A percentile compares a stretch with the other conserved stretches of the same genome.
Conservation (phyloP, 768 basidiomycete species). For the Mycena belliarum region DNA sequence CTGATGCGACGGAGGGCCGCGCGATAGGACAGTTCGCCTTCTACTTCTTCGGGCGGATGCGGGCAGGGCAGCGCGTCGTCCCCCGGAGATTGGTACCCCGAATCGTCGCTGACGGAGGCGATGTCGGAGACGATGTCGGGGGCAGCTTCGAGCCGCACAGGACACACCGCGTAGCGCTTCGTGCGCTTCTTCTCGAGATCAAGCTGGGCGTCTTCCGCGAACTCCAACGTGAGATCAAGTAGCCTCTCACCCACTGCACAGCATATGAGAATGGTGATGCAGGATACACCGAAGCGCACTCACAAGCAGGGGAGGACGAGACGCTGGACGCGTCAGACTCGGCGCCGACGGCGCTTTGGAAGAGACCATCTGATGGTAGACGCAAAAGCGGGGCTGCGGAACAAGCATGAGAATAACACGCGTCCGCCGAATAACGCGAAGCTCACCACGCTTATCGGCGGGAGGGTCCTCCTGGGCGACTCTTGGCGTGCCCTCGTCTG, state of each 20-base stretch:
- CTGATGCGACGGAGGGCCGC: slow-evolving; percentile 19
- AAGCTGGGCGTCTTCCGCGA: slow-evolving; percentile 17
- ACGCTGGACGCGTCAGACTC: slow-evolving; percentile 22
- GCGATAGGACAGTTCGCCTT: slow-evolving; percentile 8
- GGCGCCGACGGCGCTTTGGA: slow-evolving; percentile 3
- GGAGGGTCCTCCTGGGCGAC: neutral
- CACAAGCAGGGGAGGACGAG: slow-evolving; percentile 19
- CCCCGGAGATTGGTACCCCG: slow-evolving; percentile 17
- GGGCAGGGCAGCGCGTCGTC: slow-evolving; percentile 11
- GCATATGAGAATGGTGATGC: neutral
- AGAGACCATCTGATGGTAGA: slow-evolving; percentile 15
- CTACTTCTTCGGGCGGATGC: slow-evolving; percentile 14
- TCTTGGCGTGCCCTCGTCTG: neutral
- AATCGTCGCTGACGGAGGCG: slow-evolving; percentile 7
- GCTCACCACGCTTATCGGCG: neutral
- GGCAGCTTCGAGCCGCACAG: neutral
- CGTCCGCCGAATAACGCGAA: neutral
- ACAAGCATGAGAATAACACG: neutral
- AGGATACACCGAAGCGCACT: neutral
- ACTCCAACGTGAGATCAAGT: slow-evolving; percentile 25
- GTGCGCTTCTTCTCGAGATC: slow-evolving; percentile 7
- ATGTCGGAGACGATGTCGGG: slow-evolving; percentile 5
- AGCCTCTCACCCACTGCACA: slow-evolving; percentile 28
- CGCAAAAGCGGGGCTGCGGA: slow-evolving; percentile 5
- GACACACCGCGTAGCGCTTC: neutral